Conservation (phyloP, 1,284 basidiomycete species). For the Veloporphyrellus conicus region DNA sequence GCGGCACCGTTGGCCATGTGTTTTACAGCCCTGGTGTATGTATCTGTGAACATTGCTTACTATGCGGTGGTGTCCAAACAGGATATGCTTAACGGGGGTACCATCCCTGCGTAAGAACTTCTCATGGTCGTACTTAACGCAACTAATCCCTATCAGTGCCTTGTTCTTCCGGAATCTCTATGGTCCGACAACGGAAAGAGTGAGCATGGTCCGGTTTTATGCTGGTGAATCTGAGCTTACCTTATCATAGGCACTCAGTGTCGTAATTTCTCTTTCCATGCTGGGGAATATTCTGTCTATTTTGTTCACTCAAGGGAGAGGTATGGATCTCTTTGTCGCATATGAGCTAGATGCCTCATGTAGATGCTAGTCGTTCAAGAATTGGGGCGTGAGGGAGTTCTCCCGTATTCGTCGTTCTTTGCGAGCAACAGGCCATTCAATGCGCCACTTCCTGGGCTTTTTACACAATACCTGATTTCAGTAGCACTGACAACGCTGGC, state of each 20-base stretch:
- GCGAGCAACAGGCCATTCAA: conserved; percentile 62
- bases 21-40: conserved; percentile 51
- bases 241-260: conserved; percentile 47
- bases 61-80: conserved; percentile 63
- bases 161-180: conserved; percentile 67
- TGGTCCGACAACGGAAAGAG: conserved; percentile 54
- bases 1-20: conserved; percentile 63
- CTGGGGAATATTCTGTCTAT: conserved; percentile 60
- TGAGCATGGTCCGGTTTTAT: conserved; percentile 20
- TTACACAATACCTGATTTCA: conserved; percentile 54
- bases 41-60: conserved; percentile 64
- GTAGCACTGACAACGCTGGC: conserved; percentile 45
- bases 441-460: conserved; percentile 56
- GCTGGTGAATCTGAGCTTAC: conserved; percentile 19
- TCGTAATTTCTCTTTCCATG: conserved; percentile 58
- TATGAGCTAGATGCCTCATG: background rate
- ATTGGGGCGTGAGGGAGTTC: conserved; percentile 60
- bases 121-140: background rate
- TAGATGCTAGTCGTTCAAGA: conserved; percentile 57
- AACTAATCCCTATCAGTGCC: conserved; percentile 38
- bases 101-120: conserved; percentile 55
- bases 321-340: conserved; percentile 29
- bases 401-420: conserved; percentile 59
- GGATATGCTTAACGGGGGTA: conserved; percentile 58
- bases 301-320: conserved; percentile 60